phyloP scores from a whole-genome alignment of 2,329 filamentous ascomycete genomes.

The Parafenestella ontariensis region DNA sequence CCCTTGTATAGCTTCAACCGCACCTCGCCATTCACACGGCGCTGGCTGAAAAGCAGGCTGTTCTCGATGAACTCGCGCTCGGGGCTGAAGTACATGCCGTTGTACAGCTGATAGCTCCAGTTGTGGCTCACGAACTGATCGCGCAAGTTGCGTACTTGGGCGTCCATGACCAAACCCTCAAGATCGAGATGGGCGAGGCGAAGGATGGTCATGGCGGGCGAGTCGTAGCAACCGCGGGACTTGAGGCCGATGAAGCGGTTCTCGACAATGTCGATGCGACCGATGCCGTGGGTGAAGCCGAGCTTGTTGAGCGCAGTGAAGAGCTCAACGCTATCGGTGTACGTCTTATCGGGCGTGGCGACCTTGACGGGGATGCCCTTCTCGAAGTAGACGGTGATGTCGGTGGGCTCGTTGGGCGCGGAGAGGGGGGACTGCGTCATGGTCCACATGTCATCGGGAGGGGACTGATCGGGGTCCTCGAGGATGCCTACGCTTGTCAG shows the following conservation, averaged over 20 bases:
- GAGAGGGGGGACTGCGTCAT: slow-evolving; percentile 71
- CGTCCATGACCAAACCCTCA: slow-evolving; percentile 72
- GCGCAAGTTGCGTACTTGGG: slow-evolving; percentile 71
- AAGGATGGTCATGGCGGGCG: slow-evolving; percentile 55
- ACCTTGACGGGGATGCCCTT: slow-evolving; percentile 77
- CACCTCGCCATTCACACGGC: slow-evolving; percentile 57
- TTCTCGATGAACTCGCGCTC: slow-evolving; percentile 76
- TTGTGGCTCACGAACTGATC: slow-evolving; percentile 71
- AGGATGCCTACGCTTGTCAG: slow-evolving; percentile 57
- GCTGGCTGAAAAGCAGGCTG: slow-evolving; percentile 53
- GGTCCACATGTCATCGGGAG: slow-evolving; percentile 83
- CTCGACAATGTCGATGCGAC: slow-evolving; percentile 83
- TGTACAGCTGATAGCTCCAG: slow-evolving; percentile 59
- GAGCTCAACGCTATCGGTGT: slow-evolving; percentile 73
- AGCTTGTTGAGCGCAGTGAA: slow-evolving; percentile 77
- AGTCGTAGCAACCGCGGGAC: slow-evolving; percentile 80
- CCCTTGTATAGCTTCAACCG: slow-evolving; percentile 73
- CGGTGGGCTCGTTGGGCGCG: slow-evolving; percentile 73
- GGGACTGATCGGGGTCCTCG: slow-evolving; percentile 69
- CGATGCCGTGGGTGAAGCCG: slow-evolving; percentile 75
- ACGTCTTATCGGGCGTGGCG: slow-evolving; percentile 63
- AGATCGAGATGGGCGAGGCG: slow-evolving; percentile 66
- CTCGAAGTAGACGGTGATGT: slow-evolving; percentile 75
- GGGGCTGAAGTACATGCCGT: slow-evolving; percentile 73
- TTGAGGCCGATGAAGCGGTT: slow-evolving; percentile 83